A percentile compares a stretch with the other conserved stretches of the same genome.
Conservation (phyloP, 2,329 filamentous ascomycete species). For the Curvularia verruculosa region DNA sequence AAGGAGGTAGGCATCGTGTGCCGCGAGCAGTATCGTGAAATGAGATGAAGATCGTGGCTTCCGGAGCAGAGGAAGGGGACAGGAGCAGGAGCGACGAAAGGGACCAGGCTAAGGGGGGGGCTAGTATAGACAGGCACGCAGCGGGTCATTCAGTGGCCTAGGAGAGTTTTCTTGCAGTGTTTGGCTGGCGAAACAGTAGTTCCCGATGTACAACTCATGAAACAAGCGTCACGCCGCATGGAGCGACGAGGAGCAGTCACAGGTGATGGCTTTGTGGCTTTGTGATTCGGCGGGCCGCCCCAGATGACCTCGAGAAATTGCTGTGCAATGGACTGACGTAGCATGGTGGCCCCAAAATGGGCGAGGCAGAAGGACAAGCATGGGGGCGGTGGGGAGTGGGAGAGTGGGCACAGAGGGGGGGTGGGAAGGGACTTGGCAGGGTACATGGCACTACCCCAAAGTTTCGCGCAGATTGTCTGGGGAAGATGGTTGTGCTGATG, state of each 20-base stretch:
- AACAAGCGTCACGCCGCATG: conserved; percentile 46
- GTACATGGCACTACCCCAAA: conserved; percentile 27
- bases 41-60: conserved; percentile 19
- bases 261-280: conserved; percentile 45
- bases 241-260: conserved; percentile 34
- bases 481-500: conserved; percentile 27
- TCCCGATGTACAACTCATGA: conserved; percentile 50
- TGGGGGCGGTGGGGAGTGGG: too few species aligned
- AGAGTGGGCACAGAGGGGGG: conserved; percentile 19
- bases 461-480: conserved; percentile 26
- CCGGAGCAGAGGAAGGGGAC: neutral
- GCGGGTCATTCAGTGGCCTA: conserved; percentile 29
- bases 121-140: conserved; percentile 21
- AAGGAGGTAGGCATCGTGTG: conserved; percentile 3
- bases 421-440: conserved; percentile 23
- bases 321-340: conserved; percentile 39
- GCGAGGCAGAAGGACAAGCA: conserved; percentile 21
- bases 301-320: conserved; percentile 47
- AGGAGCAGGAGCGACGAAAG: conserved; percentile 10
- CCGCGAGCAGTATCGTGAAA: conserved; percentile 15
- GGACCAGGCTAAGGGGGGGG: neutral
- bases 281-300: conserved; percentile 40
- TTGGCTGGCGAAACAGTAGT: conserved; percentile 29
- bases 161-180: conserved; percentile 24
- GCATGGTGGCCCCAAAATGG: conserved; percentile 25